Percentiles rank a stretch among this genome's conserved stretches.
phyloP scores from a whole-genome alignment of 2,329 filamentous ascomycete genomes.

The Chrysoporthe puriensis region DNA sequence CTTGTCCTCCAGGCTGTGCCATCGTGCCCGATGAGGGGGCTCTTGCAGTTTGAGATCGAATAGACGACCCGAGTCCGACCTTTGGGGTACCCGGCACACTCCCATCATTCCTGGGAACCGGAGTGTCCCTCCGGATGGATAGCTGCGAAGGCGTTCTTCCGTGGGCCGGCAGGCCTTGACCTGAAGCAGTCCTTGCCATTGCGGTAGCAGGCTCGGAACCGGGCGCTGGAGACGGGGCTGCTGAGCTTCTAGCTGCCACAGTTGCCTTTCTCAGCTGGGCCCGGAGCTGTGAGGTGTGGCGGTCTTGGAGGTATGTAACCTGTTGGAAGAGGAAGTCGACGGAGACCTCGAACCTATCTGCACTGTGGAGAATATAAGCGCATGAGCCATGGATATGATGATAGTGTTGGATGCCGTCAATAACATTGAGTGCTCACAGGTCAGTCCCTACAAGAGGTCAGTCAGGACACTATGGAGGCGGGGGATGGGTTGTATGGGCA shows the following conservation, averaged over 20 bases:
- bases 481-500: constrained; percentile 32
- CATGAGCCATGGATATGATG: constrained; percentile 18
- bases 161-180: constrained; percentile 36
- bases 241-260: constrained; percentile 57
- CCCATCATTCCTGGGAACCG: constrained; percentile 52
- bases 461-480: constrained; percentile 18
- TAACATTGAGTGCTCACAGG: constrained; percentile 58
- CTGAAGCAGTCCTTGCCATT: constrained; percentile 56
- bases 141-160: constrained; percentile 56
- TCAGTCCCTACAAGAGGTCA: constrained; percentile 65
- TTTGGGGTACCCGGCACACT: constrained; percentile 48
- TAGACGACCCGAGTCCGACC: constrained; percentile 37
- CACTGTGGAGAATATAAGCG: constrained; percentile 49
- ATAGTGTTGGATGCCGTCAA: constrained; percentile 22
- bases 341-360: constrained; percentile 78
- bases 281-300: constrained; percentile 82
- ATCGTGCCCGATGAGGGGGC: constrained; percentile 53
- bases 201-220: constrained; percentile 48
- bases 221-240: constrained; percentile 60
- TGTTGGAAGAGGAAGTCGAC: constrained; percentile 90
- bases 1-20: constrained; percentile 31
- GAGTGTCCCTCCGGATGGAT: constrained; percentile 62
- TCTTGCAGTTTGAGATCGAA: constrained; percentile 50
- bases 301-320: constrained; percentile 90
- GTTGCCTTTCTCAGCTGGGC: constrained; percentile 82